A percentile compares a stretch with the other conserved stretches of the same genome.
These are phyloP conservation scores for Colletotrichum cuscutae DNA, from an alignment of 2,329 filamentous ascomycete species.

Conservation along the genomic window DNA sequence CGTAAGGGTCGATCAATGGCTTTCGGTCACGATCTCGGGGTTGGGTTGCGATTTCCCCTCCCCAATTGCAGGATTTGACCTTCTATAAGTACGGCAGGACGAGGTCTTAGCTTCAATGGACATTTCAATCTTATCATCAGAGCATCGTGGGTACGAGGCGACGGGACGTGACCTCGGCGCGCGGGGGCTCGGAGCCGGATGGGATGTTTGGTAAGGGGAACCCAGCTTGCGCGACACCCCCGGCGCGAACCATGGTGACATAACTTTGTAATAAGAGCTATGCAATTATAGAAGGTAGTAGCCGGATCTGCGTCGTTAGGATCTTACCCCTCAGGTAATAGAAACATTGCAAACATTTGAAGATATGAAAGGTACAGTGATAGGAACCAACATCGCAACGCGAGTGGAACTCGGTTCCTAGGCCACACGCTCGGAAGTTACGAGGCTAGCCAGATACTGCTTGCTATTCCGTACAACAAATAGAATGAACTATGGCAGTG, in stretches of 20 bases:
- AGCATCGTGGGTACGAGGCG: not conserved
- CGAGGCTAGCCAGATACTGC: not conserved
- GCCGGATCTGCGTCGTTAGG: not conserved
- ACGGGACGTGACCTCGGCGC: not conserved
- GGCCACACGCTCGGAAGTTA: not conserved
- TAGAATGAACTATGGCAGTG: not conserved
- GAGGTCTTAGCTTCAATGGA: not conserved
- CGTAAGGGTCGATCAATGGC: not conserved
- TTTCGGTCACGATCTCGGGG: not conserved
- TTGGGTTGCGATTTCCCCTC: not conserved
- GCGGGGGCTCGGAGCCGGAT: not conserved
- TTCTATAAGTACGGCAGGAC: not conserved
- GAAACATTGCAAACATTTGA: not conserved
- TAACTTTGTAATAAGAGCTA: not conserved
- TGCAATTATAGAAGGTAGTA: slow-evolving; percentile 2
- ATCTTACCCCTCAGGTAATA: not conserved
- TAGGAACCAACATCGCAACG: not conserved
- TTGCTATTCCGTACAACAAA: not conserved
- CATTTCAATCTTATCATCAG: not conserved
- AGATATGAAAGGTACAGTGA: not conserved
- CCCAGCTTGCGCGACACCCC: not conserved
- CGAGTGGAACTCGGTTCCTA: not conserved
- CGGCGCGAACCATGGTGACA: not conserved
- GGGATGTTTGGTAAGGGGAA: not conserved
- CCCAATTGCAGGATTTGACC: not conserved